Percentiles rank a stretch among this genome's conserved stretches.
phyloP scores from a whole-genome alignment of 495 filamentous ascomycete species.

The Penicillium bovifimosum region DNA sequence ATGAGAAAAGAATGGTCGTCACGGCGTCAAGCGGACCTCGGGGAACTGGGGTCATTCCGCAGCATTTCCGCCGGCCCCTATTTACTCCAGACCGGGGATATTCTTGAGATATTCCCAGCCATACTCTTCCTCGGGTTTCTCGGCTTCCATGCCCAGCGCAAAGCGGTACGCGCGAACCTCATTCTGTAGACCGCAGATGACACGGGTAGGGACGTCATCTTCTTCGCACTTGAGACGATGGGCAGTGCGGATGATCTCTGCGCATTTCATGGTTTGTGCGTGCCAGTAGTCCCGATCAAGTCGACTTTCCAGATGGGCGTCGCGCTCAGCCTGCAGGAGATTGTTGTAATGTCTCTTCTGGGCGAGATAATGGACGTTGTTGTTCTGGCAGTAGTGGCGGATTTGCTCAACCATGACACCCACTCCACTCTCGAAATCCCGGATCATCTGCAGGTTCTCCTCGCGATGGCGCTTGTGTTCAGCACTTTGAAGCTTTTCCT shows the following conservation, averaged over 20 bases:
- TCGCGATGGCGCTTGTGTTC: conserved; percentile 45
- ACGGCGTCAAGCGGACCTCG: conserved; percentile 7
- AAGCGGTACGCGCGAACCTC: conserved; percentile 51
- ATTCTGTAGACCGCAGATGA: conserved; percentile 49
- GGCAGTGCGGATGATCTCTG: conserved; percentile 49
- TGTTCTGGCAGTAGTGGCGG: conserved; percentile 55
- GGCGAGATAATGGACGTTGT: conserved; percentile 52
- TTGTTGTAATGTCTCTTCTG: conserved; percentile 57
- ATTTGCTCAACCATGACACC: conserved; percentile 56
- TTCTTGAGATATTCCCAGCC: conserved; percentile 50
- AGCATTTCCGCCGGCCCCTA: neutral
- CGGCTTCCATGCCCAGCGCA: conserved; percentile 48
- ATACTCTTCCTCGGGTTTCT: conserved; percentile 48
- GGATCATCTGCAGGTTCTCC: conserved; percentile 50
- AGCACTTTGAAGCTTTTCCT: conserved; percentile 43
- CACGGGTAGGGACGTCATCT: conserved; percentile 42
- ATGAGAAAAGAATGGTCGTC: conserved; percentile 10
- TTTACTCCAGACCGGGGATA: conserved; percentile 34
- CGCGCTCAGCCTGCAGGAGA: conserved; percentile 53
- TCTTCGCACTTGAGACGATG: conserved; percentile 47
- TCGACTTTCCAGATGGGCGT: conserved; percentile 51
- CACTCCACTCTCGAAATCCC: conserved; percentile 52
- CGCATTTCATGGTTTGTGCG: conserved; percentile 47
- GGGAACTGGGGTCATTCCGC: neutral
- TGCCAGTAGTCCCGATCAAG: conserved; percentile 64